Evolutionary conservation across 768 basidiomycete genomes (phyloP).

Genomic region (Stropharia rugosoannulata): DNA sequence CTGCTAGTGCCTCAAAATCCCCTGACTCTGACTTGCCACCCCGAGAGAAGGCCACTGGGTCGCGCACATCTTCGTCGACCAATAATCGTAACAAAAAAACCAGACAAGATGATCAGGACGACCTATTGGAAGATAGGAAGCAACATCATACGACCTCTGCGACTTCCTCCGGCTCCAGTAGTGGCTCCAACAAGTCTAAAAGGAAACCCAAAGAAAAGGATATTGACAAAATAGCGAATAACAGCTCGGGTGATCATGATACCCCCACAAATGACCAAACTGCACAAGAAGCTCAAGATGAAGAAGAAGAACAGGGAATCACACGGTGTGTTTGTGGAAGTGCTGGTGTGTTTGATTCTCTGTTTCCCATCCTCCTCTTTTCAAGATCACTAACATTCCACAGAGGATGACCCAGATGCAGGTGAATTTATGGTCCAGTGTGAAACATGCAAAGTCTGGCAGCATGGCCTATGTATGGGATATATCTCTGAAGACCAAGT

Average conservation of each 20-base stretch:
- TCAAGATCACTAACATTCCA: constrained; percentile 25
- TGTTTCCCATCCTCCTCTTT: constrained; percentile 9
- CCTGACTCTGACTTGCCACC: constrained; percentile 67
- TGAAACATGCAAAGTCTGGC: constrained; percentile 97
- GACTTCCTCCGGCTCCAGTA: constrained; percentile 30
- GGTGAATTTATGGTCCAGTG: constrained; percentile 98
- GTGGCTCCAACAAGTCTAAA: constrained; percentile 42
- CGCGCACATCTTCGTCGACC: constrained; percentile 39
- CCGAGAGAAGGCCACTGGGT: constrained; percentile 44
- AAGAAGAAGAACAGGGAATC: constrained; percentile 62
- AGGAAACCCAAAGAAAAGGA: constrained; percentile 71
- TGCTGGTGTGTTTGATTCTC: constrained; percentile 50
- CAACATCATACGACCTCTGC: constrained; percentile 32
- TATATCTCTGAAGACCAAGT: constrained; percentile 76
- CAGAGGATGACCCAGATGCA: constrained; percentile 76
- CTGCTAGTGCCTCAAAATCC: constrained; percentile 69
- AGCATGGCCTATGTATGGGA: constrained; percentile 96
- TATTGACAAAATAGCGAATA: constrained; percentile 35
- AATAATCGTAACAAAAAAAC: constrained; percentile 54
- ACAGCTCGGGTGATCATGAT: constrained; percentile 23
- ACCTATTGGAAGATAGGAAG: constrained; percentile 56
- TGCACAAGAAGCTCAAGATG: constrained; percentile 44
- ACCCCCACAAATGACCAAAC: constrained; percentile 31
- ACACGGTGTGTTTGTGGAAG: constrained; percentile 89
- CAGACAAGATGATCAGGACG: constrained; percentile 77